Evolutionary conservation across 208 protist genomes (phyloP), one percentile per base, ranked within the genome.

Genomic region (Leishmania major): DNA sequence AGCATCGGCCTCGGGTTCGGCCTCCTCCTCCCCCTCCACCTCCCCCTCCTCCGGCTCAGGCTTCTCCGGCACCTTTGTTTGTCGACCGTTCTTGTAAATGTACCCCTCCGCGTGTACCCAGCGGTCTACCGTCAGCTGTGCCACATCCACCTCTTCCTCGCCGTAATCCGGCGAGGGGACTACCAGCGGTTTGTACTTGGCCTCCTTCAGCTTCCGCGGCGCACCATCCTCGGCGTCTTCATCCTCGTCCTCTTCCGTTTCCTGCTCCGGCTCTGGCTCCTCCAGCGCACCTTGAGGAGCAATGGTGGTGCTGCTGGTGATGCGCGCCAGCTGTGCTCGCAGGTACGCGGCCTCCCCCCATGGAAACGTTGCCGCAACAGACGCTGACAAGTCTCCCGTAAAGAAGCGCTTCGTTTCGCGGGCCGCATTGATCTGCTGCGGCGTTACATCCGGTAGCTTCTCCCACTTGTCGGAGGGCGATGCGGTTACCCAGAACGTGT

Each of bases 261-360:
- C 91, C n/a, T 84, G 91, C 5, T 91, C 84, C 76, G 95, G 92
- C 77, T 98, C 96, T 51, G 94, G 87, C 77, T 96, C 83, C 66
- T 95, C 95, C 43, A 98, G 84, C 15, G 95, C 96, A 0, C 96
- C 95, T n/a, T 90, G 71, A 15, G 98, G 98, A 40, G 91, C 87
- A 72, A 99, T 92, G 72, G 89, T 93, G 31, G 97, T 98, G 57
- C 89, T 83, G 78, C 93, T 95, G 40, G 93, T 87, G 79, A 99
- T 99, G 83, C 98, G 96, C 43, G 96, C 89, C 57, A 99, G 94
- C 83, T 99, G 97, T 15, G 98, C 98, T 64, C 98, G 95, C 67
- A 99, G 89, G 82, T 96, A 97, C 67, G 96, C 87, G 1, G 90
- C 86, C 86, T 99, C 97, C 17, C 84, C 94, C 88, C 98, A 98